These are phyloP conservation scores for Tulasnella sp. DNA, from an alignment of 768 basidiomycete genomes.

Conservation along the genomic window DNA sequence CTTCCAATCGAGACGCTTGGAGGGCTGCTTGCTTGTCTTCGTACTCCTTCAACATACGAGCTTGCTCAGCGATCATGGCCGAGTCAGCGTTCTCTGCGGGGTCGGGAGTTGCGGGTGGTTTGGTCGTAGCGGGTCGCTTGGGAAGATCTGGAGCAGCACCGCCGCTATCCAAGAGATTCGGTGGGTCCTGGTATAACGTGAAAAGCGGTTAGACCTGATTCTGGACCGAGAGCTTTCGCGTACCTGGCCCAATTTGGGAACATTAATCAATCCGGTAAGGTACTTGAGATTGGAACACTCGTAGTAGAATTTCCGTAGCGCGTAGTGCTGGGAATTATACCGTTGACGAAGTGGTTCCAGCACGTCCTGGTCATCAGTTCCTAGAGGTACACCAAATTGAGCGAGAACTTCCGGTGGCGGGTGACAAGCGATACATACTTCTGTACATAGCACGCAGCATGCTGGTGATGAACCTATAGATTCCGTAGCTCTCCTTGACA, in stretches of 20 bases:
- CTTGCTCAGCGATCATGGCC: slow-evolving; percentile 81
- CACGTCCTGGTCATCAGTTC: slow-evolving; percentile 83
- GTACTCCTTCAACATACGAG: slow-evolving; percentile 90
- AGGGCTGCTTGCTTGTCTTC: slow-evolving; percentile 92
- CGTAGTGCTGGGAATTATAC: slow-evolving; percentile 87
- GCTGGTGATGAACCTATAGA: slow-evolving; percentile 97
- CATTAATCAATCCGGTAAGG: slow-evolving; percentile 94
- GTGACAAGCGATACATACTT: slow-evolving; percentile 47
- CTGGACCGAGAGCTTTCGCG: neutral
- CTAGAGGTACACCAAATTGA: slow-evolving; percentile 44
- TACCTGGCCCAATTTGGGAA: slow-evolving; percentile 93
- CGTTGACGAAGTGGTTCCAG: slow-evolving; percentile 84
- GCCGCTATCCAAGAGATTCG: slow-evolving; percentile 82
- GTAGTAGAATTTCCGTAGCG: slow-evolving; percentile 95
- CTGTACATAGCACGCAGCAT: slow-evolving; percentile 98
- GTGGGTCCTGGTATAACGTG: slow-evolving; percentile 70
- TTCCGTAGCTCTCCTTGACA: slow-evolving; percentile 99
- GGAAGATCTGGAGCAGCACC: slow-evolving; percentile 42
- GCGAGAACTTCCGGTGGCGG: neutral
- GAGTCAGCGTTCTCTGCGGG: slow-evolving; percentile 65
- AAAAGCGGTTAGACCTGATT: neutral
- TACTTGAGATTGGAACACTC: slow-evolving; percentile 99
- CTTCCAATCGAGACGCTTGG: slow-evolving; percentile 72
- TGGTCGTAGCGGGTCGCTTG: slow-evolving; percentile 31
- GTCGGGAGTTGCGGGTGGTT: slow-evolving; percentile 62